Percentiles rank a stretch among this genome's conserved stretches.
Conservation (phyloP, 2,329 filamentous ascomycete species). For the Apiospora sp. region DNA sequence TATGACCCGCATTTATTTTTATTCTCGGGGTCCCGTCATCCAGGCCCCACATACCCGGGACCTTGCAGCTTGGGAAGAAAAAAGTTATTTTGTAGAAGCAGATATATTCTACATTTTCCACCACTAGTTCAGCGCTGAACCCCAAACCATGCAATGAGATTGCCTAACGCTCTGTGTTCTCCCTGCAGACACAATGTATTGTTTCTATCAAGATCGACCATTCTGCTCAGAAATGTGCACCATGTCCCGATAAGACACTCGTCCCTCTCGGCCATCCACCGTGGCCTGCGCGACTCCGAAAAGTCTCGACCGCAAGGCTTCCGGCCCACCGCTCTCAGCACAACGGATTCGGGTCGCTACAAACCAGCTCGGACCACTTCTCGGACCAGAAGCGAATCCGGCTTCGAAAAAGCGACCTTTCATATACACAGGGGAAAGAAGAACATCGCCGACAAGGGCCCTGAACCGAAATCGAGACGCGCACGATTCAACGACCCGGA, state of each 20-base stretch:
- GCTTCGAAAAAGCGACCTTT: constrained; percentile 39
- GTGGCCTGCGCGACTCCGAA: constrained; percentile 63
- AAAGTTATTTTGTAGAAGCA: constrained; percentile 4
- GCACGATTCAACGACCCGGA: constrained; percentile 61
- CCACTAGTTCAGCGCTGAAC: constrained; percentile 15
- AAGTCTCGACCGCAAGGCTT: constrained; percentile 44
- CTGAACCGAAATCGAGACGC: constrained; percentile 54
- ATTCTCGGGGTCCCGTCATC: constrained; percentile 10
- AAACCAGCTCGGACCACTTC: constrained; percentile 31
- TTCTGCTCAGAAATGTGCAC: constrained; percentile 26
- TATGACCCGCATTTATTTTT: neutral
- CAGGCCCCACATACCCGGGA: constrained; percentile 3
- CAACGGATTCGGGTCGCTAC: constrained; percentile 36
- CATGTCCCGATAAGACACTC: constrained; percentile 49
- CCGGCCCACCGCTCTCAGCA: constrained; percentile 38
- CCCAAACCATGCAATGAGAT: constrained; percentile 40
- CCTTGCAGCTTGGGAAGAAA: constrained; percentile 11
- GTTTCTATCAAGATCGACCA: constrained; percentile 26
- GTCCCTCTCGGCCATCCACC: constrained; percentile 74
- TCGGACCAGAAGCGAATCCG: constrained; percentile 26
- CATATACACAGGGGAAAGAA: constrained; percentile 58
- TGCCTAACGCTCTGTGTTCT: constrained; percentile 38
- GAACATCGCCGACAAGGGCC: constrained; percentile 54
- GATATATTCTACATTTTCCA: constrained; percentile 16
- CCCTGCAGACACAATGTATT: constrained; percentile 38